Conservation (phyloP, 306 rosid genomes). For the Bauhinia variegata region DNA sequence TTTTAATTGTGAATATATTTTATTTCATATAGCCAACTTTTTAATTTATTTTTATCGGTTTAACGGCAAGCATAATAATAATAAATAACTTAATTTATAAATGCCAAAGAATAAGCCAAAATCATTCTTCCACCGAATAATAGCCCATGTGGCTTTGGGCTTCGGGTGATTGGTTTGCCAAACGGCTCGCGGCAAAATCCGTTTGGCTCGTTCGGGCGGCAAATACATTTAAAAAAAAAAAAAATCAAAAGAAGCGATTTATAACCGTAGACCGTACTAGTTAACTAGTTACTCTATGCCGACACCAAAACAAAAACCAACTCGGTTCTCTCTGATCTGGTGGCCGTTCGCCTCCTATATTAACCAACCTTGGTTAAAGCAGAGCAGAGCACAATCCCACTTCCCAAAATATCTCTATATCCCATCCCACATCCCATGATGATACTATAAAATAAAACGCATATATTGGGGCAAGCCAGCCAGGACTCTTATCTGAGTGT, state of each 20-base stretch:
- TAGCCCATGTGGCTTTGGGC: too few species aligned
- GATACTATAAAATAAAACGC: constrained; percentile 41
- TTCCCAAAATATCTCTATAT: not conserved
- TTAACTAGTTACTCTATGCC: constrained; percentile 34
- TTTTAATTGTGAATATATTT: too few species aligned
- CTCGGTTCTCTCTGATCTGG: constrained; percentile 19
- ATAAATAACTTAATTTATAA: too few species aligned
- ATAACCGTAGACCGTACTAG: constrained; percentile 51
- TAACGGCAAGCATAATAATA: too few species aligned
- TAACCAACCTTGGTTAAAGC: constrained; percentile 37
- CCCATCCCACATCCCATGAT: too few species aligned
- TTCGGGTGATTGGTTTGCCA: too few species aligned
- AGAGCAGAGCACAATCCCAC: not conserved
- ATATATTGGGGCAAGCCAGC: not conserved
- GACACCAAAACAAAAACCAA: constrained; percentile 36
- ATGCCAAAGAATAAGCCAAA: too few species aligned
- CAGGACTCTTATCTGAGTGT: not conserved
- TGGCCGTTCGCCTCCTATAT: constrained; percentile 13
- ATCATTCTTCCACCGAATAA: too few species aligned
- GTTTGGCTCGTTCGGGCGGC: constrained; percentile 43
- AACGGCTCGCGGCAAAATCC: not conserved
- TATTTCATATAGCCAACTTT: too few species aligned
- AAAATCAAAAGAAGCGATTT: constrained; percentile 20
- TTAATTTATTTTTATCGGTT: too few species aligned
- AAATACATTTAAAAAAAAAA: constrained; percentile 21